Evolutionary conservation across 139 green algal species (phyloP), one percentile per base, ranked within the genome.

Genomic region (Parachlorella kessleri): DNA sequence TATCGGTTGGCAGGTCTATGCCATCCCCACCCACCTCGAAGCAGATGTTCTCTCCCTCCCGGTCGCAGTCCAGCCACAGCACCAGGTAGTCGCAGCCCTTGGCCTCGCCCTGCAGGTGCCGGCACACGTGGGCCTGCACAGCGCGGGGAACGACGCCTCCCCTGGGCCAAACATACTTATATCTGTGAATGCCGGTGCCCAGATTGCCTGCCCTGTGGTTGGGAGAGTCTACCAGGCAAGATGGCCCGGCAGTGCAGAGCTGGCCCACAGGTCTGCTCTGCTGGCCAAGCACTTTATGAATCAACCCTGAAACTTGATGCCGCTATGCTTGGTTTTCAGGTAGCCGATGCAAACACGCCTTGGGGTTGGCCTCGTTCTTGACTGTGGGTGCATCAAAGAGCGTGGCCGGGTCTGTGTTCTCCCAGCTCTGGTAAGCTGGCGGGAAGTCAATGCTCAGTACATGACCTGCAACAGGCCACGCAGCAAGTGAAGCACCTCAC

Each of bases 1-100:
- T n/a, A n/a, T n/a, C n/a, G n/a, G n/a, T n/a, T n/a, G n/a, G n/a
- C n/a, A n/a, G n/a, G n/a, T n/a, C n/a, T n/a, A n/a, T 6, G 26
- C 23, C 14, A 66, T 30, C 55, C 26, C 32, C 35, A 55, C 73
- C 14, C 69, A 94, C 92, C 85, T 97, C 92, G 80, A 97, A 97
- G 86, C 94, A 97, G 68, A 97, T 97, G 84, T 97, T 97, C 85
- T 97, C 94, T 0, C 94, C 94, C 83, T 97, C 93, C 2, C 94
- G 73, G 83, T 97, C 94, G 71, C 94, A 97, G 86, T 97, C 94
- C 55, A 97, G 89, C 93, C 93, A 97, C 55, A 97, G 87, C 72
- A 97, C 87, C 35, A 97, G 77, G 55, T 84, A 81, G 70, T 93
- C 76, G 33, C 68, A 85, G 40, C 84, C 87, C 38, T 88, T 90